phyloP scores from a whole-genome alignment of 768 basidiomycete genomes.

The Naganishia vaughanmartiniae region DNA sequence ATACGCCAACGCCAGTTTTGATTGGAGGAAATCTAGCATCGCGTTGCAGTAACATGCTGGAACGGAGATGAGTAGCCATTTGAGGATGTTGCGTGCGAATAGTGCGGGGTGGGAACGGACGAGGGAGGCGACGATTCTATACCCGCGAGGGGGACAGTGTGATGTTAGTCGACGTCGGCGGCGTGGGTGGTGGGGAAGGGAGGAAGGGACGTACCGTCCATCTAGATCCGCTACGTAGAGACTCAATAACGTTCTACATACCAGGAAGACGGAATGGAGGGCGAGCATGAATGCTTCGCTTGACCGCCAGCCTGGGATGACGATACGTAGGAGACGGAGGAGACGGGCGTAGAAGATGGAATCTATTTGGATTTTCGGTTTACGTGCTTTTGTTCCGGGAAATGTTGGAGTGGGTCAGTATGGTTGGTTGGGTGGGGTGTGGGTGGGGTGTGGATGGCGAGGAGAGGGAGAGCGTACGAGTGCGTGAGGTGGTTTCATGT shows the following conservation, averaged over 20 bases:
- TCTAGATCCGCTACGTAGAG: slow-evolving; percentile 92
- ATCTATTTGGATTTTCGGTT: slow-evolving; percentile 61
- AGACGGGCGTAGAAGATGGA: slow-evolving; percentile 83
- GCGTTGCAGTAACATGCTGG: slow-evolving; percentile 57
- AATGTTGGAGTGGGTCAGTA: neutral
- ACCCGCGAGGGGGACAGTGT: slow-evolving; percentile 1
- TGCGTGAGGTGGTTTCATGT: neutral
- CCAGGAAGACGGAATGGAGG: slow-evolving; percentile 82
- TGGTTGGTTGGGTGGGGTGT: neutral
- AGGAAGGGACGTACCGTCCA: slow-evolving; percentile 58
- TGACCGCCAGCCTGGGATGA: slow-evolving; percentile 78
- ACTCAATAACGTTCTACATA: slow-evolving; percentile 85
- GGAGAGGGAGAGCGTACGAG: neutral
- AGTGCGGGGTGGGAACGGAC: slow-evolving; percentile 76
- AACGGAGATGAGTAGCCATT: slow-evolving; percentile 87
- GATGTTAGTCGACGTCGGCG: neutral
- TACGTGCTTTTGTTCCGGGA: slow-evolving; percentile 56
- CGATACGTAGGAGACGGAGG: slow-evolving; percentile 71
- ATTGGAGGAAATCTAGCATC: slow-evolving; percentile 89
- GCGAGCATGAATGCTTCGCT: slow-evolving; percentile 82
- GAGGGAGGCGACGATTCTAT: slow-evolving; percentile 87
- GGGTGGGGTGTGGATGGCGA: neutral
- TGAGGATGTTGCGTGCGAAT: slow-evolving; percentile 79
- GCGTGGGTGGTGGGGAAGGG: neutral
- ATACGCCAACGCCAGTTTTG: slow-evolving; percentile 62